Evolutionary conservation across 2,329 filamentous ascomycete species (phyloP), one percentile per base, ranked within the genome.

Genomic region (Colletotrichum theobromicola): DNA sequence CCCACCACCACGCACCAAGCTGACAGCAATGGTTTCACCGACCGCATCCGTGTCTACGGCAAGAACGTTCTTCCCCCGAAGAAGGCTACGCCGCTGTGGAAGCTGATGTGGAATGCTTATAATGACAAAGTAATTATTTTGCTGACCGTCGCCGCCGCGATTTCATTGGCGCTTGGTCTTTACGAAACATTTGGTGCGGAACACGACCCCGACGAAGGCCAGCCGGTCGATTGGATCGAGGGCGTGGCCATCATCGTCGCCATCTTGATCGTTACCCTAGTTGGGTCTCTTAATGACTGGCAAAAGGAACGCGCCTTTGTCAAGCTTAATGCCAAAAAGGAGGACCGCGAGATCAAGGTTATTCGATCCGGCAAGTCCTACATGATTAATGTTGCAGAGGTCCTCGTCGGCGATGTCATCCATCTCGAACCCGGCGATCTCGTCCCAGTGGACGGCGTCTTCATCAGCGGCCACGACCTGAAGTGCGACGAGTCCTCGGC

Each of bases 401-500:
- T 94, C 63, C 87, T 93, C 70, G 93, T 93, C 7, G 93, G 93
- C 58, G 93, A 95, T 80, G 87, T 95, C 3, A 86, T 94, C 74
- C 89, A 93, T 80, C 85, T 95, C 12, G 91, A 92, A 74, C 91
- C 93, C 2, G 93, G 93, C 75, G 93, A 95, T 78, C 87, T 94
- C 70, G 88, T 94, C 46, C 93, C 93, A 0, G 93, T 92, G 2
- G 93, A 95, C 79, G 93, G 93, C 7, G 88, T 94, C 67, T 90
- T 94, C 74, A 92, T 94, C 75, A 86, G 88, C 21, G 86, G 87
- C 7, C 85, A 85, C 75, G 82, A 83, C 5, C 79, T 88, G 73
- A 87, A 93, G 81, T 95, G 93, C 78, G 93, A 94, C 78, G 93
- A 95, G 79, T 94, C 92, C 4, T 94, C 93, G 13, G 92, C 92